A percentile compares a stretch with the other conserved stretches of the same genome.
Conservation (phyloP, 495 filamentous ascomycete genomes). For the Hypoxylon lenormandii region DNA sequence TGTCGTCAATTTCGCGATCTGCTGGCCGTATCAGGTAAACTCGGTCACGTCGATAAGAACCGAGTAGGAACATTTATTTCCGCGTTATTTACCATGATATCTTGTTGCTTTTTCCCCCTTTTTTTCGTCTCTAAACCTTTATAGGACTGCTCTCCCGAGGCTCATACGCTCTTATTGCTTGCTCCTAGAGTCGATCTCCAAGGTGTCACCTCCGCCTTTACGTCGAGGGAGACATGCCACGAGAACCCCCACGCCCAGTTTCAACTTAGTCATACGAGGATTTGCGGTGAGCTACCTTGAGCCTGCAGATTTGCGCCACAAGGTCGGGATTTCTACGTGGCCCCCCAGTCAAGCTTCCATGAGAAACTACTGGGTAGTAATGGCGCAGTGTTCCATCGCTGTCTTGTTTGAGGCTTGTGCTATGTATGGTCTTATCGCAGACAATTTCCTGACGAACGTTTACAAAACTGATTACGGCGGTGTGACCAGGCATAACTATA, state of each 20-base stretch:
- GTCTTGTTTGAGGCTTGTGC: too few species aligned
- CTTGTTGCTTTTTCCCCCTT: background rate
- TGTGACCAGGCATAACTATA: too few species aligned
- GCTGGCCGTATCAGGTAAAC: background rate
- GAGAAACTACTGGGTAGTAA: too few species aligned
- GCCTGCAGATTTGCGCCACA: slow-evolving; percentile 19
- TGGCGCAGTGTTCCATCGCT: too few species aligned
- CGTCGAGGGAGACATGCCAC: slow-evolving; percentile 6
- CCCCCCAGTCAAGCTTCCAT: background rate
- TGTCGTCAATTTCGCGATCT: background rate
- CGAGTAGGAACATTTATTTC: background rate
- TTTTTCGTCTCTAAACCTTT: background rate
- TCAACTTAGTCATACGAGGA: slow-evolving; percentile 26
- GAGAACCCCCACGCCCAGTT: slow-evolving; percentile 37
- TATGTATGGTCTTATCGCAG: too few species aligned
- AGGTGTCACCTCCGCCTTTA: background rate
- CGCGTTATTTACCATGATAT: background rate
- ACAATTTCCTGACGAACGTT: too few species aligned
- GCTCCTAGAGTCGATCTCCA: background rate
- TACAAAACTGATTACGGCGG: too few species aligned
- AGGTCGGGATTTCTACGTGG: background rate
- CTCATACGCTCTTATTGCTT: too few species aligned
- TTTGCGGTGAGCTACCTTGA: slow-evolving; percentile 27
- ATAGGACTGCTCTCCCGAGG: too few species aligned
- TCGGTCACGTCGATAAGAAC: background rate